phyloP scores from a whole-genome alignment of 2,329 filamentous ascomycete genomes.

The Cercospora nicotianae region DNA sequence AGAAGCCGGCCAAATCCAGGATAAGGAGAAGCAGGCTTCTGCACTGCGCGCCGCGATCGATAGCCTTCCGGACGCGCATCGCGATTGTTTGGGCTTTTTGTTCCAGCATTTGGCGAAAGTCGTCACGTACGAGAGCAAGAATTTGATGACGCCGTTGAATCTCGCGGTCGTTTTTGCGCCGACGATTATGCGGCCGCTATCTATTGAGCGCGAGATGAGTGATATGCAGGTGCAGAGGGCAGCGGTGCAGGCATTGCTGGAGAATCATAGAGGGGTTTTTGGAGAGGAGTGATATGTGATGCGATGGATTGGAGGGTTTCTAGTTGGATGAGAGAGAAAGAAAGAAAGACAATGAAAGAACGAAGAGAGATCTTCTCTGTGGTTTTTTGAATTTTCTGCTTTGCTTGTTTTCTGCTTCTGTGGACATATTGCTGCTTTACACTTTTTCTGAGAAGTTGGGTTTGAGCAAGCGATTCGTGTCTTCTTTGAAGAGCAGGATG shows the following conservation, averaged over 20 bases:
- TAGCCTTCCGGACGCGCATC: slow-evolving; percentile 77
- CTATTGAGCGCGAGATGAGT: slow-evolving; percentile 89
- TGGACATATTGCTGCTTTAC: not conserved
- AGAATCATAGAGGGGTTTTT: slow-evolving; percentile 84
- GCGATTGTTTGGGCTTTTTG: slow-evolving; percentile 87
- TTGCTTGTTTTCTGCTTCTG: not conserved
- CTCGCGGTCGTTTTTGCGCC: slow-evolving; percentile 95
- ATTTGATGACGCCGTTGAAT: slow-evolving; percentile 96
- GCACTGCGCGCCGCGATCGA: slow-evolving; percentile 73
- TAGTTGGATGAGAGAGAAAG: not conserved
- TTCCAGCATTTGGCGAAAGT: slow-evolving; percentile 91
- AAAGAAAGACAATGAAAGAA: not conserved
- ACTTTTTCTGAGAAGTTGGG: not conserved
- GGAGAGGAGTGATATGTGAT: slow-evolving; percentile 13
- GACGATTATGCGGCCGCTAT: slow-evolving; percentile 91
- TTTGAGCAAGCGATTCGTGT: not conserved
- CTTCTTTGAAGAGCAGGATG: not conserved
- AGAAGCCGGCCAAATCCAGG: slow-evolving; percentile 64
- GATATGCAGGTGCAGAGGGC: slow-evolving; percentile 93
- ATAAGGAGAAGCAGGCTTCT: slow-evolving; percentile 66
- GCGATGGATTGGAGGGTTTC: too few relatives aligned
- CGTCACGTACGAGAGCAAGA: slow-evolving; percentile 76
- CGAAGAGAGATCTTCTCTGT: not conserved
- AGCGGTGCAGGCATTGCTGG: slow-evolving; percentile 88
- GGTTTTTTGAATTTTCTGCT: not conserved